Conservation (phyloP, 2,329 filamentous ascomycete genomes). For the Alternaria postmessia region DNA sequence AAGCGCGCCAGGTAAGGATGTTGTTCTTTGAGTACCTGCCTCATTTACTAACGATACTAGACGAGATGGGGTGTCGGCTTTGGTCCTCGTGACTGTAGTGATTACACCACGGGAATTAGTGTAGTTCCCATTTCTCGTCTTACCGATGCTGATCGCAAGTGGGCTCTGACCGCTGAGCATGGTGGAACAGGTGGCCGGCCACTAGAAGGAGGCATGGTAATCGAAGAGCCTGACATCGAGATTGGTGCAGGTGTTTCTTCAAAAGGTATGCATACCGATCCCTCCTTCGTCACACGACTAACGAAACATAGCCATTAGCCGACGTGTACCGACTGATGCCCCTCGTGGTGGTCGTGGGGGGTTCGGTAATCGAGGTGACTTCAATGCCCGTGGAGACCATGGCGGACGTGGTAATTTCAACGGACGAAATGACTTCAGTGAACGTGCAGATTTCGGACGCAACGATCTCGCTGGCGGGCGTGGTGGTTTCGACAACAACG, state of each 20-base stretch:
- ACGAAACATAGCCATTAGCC: slow-evolving; percentile 43
- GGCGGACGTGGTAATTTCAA: slow-evolving; percentile 30
- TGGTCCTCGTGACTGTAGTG: slow-evolving; percentile 94
- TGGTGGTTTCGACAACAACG: slow-evolving; percentile 25
- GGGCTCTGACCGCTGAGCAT: slow-evolving; percentile 93
- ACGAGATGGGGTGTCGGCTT: slow-evolving; percentile 98
- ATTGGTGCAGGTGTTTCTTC: slow-evolving; percentile 97
- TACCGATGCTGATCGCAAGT: slow-evolving; percentile 96
- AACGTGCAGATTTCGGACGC: slow-evolving; percentile 10
- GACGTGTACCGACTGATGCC: slow-evolving; percentile 45
- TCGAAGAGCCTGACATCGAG: slow-evolving; percentile 98
- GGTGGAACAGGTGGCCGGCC: slow-evolving; percentile 87
- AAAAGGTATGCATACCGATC: slow-evolving; percentile 65
- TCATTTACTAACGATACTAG: slow-evolving; percentile 55
- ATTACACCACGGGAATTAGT: slow-evolving; percentile 91
- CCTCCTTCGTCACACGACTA: slow-evolving; percentile 8
- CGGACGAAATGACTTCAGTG: slow-evolving; percentile 11
- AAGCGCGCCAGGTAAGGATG: slow-evolving; percentile 54
- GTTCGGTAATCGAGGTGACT: slow-evolving; percentile 14
- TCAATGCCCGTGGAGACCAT: slow-evolving; percentile 16
- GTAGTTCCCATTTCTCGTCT: slow-evolving; percentile 91
- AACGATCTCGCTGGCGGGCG: slow-evolving; percentile 20
- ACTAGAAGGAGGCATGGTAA: slow-evolving; percentile 83
- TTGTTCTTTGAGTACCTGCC: not conserved
- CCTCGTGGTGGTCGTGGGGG: slow-evolving; percentile 33